Percentiles rank a stretch among this genome's conserved stretches.
phyloP scores from a whole-genome alignment of 1,284 basidiomycete genomes.

The Moesziomyces sp. region DNA sequence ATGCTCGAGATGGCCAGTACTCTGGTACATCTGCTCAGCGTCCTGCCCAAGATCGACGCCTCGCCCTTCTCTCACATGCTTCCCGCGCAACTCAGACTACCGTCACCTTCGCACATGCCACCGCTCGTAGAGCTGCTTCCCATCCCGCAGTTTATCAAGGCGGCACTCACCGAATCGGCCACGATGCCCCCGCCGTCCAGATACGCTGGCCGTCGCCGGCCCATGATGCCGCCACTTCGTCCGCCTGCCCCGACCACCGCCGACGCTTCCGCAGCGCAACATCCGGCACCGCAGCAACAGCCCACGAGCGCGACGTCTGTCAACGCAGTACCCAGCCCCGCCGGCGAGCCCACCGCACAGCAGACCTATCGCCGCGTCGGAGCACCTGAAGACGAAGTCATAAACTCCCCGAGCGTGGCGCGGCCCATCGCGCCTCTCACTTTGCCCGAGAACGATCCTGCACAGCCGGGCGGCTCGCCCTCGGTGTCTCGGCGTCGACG shows the following conservation, averaged over 20 bases:
- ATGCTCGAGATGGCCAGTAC: slow-evolving; percentile 29
- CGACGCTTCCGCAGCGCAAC: neutral
- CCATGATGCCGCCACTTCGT: slow-evolving; percentile 41
- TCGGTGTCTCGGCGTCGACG: slow-evolving; percentile 26
- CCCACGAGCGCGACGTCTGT: neutral
- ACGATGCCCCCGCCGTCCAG: slow-evolving; percentile 6
- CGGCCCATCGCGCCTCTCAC: slow-evolving; percentile 32
- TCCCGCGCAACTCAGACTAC: slow-evolving; percentile 24
- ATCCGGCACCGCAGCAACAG: neutral
- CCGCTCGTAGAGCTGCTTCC: slow-evolving; percentile 35
- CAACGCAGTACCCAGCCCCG: neutral
- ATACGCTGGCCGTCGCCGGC: slow-evolving; percentile 19
- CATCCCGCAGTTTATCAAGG: slow-evolving; percentile 20
- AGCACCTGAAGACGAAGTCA: slow-evolving; percentile 30
- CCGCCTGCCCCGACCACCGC: neutral
- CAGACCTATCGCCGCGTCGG: slow-evolving; percentile 33
- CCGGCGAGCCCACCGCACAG: slow-evolving; percentile 6
- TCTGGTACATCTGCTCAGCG: slow-evolving; percentile 29
- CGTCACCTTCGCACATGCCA: slow-evolving; percentile 50
- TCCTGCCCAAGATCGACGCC: slow-evolving; percentile 35
- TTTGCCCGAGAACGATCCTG: slow-evolving; percentile 8
- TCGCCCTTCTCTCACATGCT: slow-evolving; percentile 22
- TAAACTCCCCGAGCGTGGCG: slow-evolving; percentile 32
- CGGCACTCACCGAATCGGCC: slow-evolving; percentile 20
- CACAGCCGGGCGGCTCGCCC: neutral